Base-by-base conservation (phyloP, 495 filamentous ascomycete species). In the Glonium stellatum region DNA sequence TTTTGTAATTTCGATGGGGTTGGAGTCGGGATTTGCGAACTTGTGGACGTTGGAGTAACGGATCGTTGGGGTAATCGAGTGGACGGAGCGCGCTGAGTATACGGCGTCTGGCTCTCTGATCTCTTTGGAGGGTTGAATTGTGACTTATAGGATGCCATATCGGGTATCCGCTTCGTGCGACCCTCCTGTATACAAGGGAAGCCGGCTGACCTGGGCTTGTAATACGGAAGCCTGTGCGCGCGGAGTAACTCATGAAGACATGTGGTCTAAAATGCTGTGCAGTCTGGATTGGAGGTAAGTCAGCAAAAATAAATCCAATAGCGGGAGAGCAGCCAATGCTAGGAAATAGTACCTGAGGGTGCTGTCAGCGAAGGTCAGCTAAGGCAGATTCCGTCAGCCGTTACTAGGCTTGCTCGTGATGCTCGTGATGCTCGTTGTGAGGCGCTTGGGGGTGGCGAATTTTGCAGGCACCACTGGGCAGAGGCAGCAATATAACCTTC, bases 61-160 rank as follows among this genome's bases (percentile, higher is more conserved):
- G 63, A 61, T 54, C 64, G 54, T 25, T 56, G 55, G 21, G 66
- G 68, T 51, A 64, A 44, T 34, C 67, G 60, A 53, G 67, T 69
- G 15, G 60, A 55, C 13, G 57, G 48, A 34, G 56, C 52, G 25
- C 60, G 65, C 18, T 54, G 49, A 44, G 62, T 15, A 58, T 64
- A 65, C 61, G 60, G 60, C 57, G 58, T 48, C 53, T 61, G 58
- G 8, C 59, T 59, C 21, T 68, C 65, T 22, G 49, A 51, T 47
- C 63, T 62, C 55, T 51, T 60, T 46, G 60, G 56, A 63, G 56
- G 50, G 55, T 60, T 64, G 56, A 52, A 54, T 12, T 69, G 65
- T 64, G 67, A 68, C 46, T 64, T 67, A 58, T 67, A 64, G 35
- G 67, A 70, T 64, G 69, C 62, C 69, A 71, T 71, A 23, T 61